Base-by-base conservation (phyloP, 163 green algal genomes). In the Volvox carteri region DNA sequence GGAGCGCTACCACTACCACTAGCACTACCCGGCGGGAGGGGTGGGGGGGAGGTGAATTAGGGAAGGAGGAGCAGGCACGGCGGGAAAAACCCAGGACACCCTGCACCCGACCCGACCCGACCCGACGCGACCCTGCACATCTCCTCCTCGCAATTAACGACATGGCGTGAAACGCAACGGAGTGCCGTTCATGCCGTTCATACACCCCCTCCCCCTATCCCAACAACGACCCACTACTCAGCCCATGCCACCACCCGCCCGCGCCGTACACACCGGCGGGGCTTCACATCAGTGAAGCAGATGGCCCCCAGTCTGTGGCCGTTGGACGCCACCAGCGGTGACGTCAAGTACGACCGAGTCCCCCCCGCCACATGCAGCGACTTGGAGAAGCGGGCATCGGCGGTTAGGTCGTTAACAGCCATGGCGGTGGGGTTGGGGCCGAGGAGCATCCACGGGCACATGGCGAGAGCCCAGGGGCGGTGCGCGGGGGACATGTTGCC, bases 241-340 rank as follows among this genome's bases (percentile, higher is more conserved):
- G n/a, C n/a, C n/a, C n/a, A n/a, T n/a, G n/a, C n/a, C n/a, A n/a
- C n/a, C n/a, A n/a, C n/a, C n/a, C n/a, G n/a, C n/a, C n/a, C n/a
- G n/a, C n/a, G n/a, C n/a, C n/a, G n/a, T n/a, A n/a, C n/a, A n/a
- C 72, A 80, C 44, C 56, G 68, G 41, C 90, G 89, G 21, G 90
- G 90, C 78, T 86, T 67, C 19, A 46, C 50, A 54, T 93, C 92
- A 23, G 91, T 87, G 60, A 91, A 75, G 77, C 81, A 85, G 52
- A 86, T 88, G 78, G 86, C 46, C 2, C 91, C 91, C 81, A 94
- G 85, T 16, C 91, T 76, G 72, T 94, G 89, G 0, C 91, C 91
- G 80, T 94, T 94, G 16, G 84, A 90, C 2, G 91, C 89, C 35
- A 94, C 83, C 54, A 94, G 86, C 19, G 91, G 91, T 1, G 86